Evolutionary conservation across 2,329 filamentous ascomycete genomes (phyloP), one percentile per base, ranked within the genome.

Genomic region (Pseudogymnoascus sp.): DNA sequence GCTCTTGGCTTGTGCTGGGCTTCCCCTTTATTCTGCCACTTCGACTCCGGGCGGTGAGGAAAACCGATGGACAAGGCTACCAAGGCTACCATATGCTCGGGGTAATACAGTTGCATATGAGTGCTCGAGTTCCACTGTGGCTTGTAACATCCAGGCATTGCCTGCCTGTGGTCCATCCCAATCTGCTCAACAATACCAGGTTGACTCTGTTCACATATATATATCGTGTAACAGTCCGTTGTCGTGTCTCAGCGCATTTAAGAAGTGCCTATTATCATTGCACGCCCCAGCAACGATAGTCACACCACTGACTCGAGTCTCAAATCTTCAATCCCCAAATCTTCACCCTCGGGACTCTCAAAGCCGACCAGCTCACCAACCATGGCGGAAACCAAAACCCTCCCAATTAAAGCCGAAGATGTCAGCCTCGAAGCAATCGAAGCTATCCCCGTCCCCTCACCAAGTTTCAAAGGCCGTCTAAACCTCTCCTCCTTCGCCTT

Each of bases 381-480:
- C 24, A 50, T 50, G 44, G 44, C 44, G 1, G 44, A 29, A 29
- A 50, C 21, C 24, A 16, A 50, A 50, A n/a, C 2, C 44, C 44
- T 50, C 44, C 24, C 44, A 6, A 14, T 16, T 19, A 64, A 61
- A 26, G 24, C 61, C 19, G 62, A 65, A 35, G 59, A 63, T n/a
- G 62, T 61, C 6, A 47, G 38, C 8, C 24, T 21, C 35, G 63
- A 65, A 10, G 8, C 31, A 31, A 35, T 21, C 35, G 63, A 65
- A 10, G 8, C 31, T 26, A 35, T 64, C 50, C 11, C 24, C 11
- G 21, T 35, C 13, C 3, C 65, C n/a, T 65, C 65, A 42, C 59
- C 69, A 47, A 71, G 65, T 59, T 72, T 72, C 65, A 64, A 62
- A 29, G 67, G 70, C n/a, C 64, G 66, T 53, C 42, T 72, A 13